Conservation (phyloP, 345 rosid species). For the Eucalyptus sp. region DNA sequence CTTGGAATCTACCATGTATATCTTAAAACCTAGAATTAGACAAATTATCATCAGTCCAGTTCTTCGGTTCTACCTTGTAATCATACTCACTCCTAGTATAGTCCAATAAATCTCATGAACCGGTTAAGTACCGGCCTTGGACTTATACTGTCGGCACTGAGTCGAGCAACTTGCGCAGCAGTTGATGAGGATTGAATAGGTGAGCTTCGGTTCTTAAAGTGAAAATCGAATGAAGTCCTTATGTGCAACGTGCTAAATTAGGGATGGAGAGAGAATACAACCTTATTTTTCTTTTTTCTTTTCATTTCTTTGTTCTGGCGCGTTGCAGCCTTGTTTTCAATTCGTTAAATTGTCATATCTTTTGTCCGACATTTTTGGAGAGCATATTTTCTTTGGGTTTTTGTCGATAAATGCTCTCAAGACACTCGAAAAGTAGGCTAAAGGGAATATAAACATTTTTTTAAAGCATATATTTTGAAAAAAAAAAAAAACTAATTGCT, state of each 20-base stretch:
- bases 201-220: background rate
- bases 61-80: rapidly evolving
- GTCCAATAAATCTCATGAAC: background rate
- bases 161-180: background rate
- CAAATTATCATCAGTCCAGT: rapidly evolving
- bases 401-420: background rate
- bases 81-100: rapidly evolving
- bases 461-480: background rate
- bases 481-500: background rate
- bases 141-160: rapidly evolving
- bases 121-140: rapidly evolving
- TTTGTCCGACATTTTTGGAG: background rate
- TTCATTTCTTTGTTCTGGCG: background rate
- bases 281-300: background rate
- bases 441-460: background rate
- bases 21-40: rapidly evolving
- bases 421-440: background rate
- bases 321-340: background rate
- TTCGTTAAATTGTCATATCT: background rate
- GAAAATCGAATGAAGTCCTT: background rate
- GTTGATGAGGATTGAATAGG: background rate
- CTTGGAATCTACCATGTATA: rapidly evolving
- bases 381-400: background rate
- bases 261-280: background rate
- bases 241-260: background rate